phyloP scores from a whole-genome alignment of 1,284 basidiomycete species.

The Cystobasidium pallidum region DNA sequence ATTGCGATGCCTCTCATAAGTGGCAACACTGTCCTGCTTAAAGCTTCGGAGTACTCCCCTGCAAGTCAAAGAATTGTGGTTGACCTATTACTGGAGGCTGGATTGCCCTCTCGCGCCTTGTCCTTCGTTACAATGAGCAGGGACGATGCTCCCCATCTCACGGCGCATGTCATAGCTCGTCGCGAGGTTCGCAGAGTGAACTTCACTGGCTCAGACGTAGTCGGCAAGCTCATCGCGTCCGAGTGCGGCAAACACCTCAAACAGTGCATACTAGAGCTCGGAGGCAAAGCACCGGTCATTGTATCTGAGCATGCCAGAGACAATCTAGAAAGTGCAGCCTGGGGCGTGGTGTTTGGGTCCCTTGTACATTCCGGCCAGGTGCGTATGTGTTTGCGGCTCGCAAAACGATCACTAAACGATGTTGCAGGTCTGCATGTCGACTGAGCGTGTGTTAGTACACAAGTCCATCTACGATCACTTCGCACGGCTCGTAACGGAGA shows the following conservation, averaged over 20 bases:
- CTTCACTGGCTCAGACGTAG: constrained; percentile 58
- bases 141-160: constrained; percentile 60
- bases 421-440: constrained; percentile 70
- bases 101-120: constrained; percentile 65
- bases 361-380: constrained; percentile 63
- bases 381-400: neutral
- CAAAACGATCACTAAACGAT: neutral
- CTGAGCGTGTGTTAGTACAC: constrained; percentile 69
- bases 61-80: constrained; percentile 62
- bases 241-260: constrained; percentile 58
- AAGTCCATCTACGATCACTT: constrained; percentile 56
- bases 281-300: constrained; percentile 59
- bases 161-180: constrained; percentile 64
- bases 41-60: constrained; percentile 66
- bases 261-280: constrained; percentile 58
- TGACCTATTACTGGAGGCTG: constrained; percentile 60
- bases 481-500: constrained; percentile 56
- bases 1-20: constrained; percentile 64
- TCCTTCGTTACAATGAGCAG: constrained; percentile 65
- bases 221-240: constrained; percentile 56
- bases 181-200: constrained; percentile 61
- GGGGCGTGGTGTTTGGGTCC: constrained; percentile 62
- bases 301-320: constrained; percentile 63
- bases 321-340: constrained; percentile 64
- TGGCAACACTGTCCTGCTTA: constrained; percentile 68